Conservation (phyloP, 164 flowering plant genomes). For the Chloranthus sessilifolius region DNA sequence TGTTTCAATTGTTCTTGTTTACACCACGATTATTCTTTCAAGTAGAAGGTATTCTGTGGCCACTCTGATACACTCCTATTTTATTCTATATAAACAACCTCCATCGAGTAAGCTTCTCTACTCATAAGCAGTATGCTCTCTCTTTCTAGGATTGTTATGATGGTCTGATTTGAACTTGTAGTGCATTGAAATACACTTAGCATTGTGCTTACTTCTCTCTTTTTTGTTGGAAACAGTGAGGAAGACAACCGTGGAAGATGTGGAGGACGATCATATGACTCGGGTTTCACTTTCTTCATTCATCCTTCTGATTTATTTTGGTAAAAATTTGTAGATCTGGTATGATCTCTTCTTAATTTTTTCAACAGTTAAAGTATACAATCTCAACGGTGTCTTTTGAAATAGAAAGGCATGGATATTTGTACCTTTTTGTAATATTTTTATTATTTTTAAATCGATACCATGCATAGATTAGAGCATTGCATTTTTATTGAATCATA, state of each 20-base stretch:
- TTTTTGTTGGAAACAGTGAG: conserved; percentile 46
- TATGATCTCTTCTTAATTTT: not conserved
- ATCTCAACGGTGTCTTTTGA: not conserved
- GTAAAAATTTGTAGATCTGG: conserved; percentile 33
- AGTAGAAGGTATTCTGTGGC: conserved; percentile 63
- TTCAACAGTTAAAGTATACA: not conserved
- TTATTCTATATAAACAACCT: not conserved
- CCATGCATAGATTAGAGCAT: too few species aligned
- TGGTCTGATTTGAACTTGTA: too few species aligned
- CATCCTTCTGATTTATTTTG: conserved; percentile 76
- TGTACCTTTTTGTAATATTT: too few species aligned
- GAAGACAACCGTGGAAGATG: conserved; percentile 92
- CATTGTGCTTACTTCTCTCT: too few species aligned
- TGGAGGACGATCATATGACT: conserved; percentile 63
- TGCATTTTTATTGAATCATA: too few species aligned
- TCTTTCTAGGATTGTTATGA: not conserved
- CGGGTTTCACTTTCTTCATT: conserved; percentile 56
- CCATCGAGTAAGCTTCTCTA: not conserved
- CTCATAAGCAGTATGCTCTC: not conserved
- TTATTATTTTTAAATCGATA: too few species aligned
- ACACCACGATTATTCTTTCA: conserved; percentile 75
- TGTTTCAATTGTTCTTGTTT: conserved; percentile 90
- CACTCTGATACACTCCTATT: not conserved
- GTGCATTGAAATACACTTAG: too few species aligned
- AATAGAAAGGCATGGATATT: not conserved